phyloP scores from a whole-genome alignment of 148 eudicot species.

The Diospyros kaki region DNA sequence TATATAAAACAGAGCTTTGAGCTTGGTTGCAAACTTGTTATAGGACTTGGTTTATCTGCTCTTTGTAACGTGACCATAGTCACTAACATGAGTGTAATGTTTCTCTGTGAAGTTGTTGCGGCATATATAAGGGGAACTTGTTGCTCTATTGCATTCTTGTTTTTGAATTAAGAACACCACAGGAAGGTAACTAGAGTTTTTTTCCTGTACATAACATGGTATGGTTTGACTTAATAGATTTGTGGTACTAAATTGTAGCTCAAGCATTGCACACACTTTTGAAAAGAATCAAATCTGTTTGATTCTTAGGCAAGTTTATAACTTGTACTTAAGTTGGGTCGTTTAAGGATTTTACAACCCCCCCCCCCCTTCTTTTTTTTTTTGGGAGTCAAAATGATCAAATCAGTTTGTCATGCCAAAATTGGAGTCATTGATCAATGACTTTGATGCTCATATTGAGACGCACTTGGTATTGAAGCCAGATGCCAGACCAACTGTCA shows the following conservation, averaged over 20 bases:
- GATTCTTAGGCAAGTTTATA: neutral
- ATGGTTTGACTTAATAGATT: no score
- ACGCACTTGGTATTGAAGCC: no score
- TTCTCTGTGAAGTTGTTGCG: neutral
- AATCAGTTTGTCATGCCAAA: neutral
- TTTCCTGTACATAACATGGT: neutral
- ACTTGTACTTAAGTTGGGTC: neutral
- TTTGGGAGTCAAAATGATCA: neutral
- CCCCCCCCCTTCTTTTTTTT: no score
- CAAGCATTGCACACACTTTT: neutral
- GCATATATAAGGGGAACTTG: neutral
- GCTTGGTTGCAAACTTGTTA: neutral
- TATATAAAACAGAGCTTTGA: neutral
- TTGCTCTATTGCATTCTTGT: neutral
- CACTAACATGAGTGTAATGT: neutral
- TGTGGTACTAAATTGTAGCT: no score
- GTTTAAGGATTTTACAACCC: no score
- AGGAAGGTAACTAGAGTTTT: neutral
- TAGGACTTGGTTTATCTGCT: neutral
- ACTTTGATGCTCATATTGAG: neutral
- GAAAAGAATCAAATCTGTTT: neutral
- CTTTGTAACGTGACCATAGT: neutral
- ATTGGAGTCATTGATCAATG: neutral
- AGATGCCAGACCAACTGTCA: no score
- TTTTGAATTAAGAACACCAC: neutral